Evolutionary conservation across 345 rosid species (phyloP), one percentile per base, ranked within the genome.

Genomic region (Melaleuca alternifolia): DNA sequence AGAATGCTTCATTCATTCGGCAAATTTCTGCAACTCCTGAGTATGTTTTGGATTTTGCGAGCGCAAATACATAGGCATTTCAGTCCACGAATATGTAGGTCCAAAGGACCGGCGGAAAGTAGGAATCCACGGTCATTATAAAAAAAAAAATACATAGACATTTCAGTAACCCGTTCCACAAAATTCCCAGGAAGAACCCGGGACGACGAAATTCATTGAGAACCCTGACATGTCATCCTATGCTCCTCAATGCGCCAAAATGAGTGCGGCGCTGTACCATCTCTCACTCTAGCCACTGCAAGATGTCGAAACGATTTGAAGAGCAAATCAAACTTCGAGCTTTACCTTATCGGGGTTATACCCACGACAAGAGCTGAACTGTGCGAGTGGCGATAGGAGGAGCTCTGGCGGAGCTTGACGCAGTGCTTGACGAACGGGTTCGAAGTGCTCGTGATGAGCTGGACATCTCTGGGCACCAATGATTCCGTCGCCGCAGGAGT

Each of bases 341-440:
- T 18, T 71, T 18, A 96, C 98, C 97, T 94, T 84, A 97, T 95
- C 86, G 99, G 96, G 57, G 94, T 92, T 57, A 94, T 82, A 59
- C 99, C 99, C 84, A 97, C 94, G 88, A 97, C 92, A 44, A 97
- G 94, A 91, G 90, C 95, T 71, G 96, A 93, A 85, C 90, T 90
- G 90, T 96, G 96, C 51, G 93, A 87, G 90, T 94, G 96, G 83
- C 99, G 98, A 84, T 97, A 96, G 87, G 97, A 92, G 54, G 99
- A 92, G 93, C 92, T 94, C 57, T 90, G 94, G 12, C 92, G 93
- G 75, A 97, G 98, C 94, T 94, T 97, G 65, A 94, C 91, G 87
- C 99, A 97, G 92, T 96, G 99, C 89, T 94, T 96, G 51, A 97
- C 94, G 87, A 95, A 95, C 50, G 99, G 94, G 91, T 97, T 97